Base-by-base conservation (phyloP, 352 stramenopile genomes). In the Thalassiosira allenii region DNA sequence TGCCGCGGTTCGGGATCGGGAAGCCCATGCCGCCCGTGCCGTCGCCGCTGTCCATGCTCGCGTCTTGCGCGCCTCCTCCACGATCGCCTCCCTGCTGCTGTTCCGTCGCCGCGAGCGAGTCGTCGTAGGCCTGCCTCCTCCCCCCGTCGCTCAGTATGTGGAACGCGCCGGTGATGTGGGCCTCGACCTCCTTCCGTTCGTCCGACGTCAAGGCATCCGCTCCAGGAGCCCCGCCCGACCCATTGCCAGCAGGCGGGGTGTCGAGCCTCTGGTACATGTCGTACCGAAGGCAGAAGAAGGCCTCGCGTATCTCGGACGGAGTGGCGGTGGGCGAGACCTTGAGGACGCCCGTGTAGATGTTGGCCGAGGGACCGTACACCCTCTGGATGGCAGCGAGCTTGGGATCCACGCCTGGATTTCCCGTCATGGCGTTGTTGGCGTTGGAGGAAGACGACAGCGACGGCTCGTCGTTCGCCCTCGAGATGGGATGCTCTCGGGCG, bases 221-320 rank as follows among this genome's bases (percentile, higher is more conserved):
- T n/a, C n/a, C n/a, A n/a, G n/a, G n/a, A n/a, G n/a, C n/a, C n/a
- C n/a, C n/a, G n/a, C n/a, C n/a, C n/a, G n/a, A n/a, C 0, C 2
- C 30, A 37, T 30, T 30, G 34, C 20, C 8, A 27, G 20, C 53
- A 8, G 5, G 6, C 1, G 44, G 43, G 22, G 59, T 25, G 3
- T 34, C 53, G 27, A 78, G 34, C 20, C 58, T 49, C 30, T 73
- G 66, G 44, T 78, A 78, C 40, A 73, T 62, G 25, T 73, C 66
- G 33, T 83, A 83, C 12, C 75, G 58, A 1, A 83, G 47, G 44
- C 75, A 83, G 34, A 83, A 83, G 75, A 75, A 83, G 27, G 75
- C 75, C 54, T 83, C 75, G 22, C 75, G 66, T 57, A 83, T 83
- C 56, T 78, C 65, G 1, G 53, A 37, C 6, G 25, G 47, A 23